These are phyloP conservation scores for Dictyostelium capitatum DNA, from an alignment of 78 protist genomes.

Conservation along the genomic window DNA sequence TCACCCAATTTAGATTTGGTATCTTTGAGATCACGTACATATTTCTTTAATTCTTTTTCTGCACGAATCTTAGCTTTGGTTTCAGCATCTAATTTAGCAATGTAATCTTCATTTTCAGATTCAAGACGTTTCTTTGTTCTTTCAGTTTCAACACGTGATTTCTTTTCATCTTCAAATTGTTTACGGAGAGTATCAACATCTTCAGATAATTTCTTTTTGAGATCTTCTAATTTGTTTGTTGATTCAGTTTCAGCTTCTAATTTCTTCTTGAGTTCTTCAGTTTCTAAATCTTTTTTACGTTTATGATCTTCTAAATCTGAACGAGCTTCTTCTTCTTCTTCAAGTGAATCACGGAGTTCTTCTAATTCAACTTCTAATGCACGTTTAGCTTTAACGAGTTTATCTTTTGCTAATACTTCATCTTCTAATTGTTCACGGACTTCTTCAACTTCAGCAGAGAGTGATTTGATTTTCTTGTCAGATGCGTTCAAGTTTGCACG, in stretches of 20 bases:
- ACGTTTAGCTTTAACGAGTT: constrained; percentile 76
- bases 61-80: constrained; percentile 45
- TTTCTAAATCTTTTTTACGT: constrained; percentile 64
- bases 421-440: constrained; percentile 76
- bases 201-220: constrained; percentile 46
- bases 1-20: constrained; percentile 60
- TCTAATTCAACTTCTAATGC: constrained; percentile 81
- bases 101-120: constrained; percentile 70
- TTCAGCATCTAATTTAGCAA: constrained; percentile 58
- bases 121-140: constrained; percentile 72
- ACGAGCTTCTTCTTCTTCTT: constrained; percentile 83
- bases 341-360: constrained; percentile 66
- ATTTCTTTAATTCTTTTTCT: constrained; percentile 73
- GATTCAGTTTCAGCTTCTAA: constrained; percentile 34
- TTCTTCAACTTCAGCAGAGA: constrained; percentile 77
- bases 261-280: constrained; percentile 72
- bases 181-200: constrained; percentile 67
- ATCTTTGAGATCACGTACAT: constrained; percentile 47
- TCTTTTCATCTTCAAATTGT: constrained; percentile 73
- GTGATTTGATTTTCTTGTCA: constrained; percentile 69
- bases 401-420: constrained; percentile 59
- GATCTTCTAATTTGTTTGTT: constrained; percentile 34
- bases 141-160: constrained; percentile 43
- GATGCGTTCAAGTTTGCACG: constrained; percentile 56
- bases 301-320: constrained; percentile 64